Evolutionary conservation across 176 grass and related monocot species (phyloP).

Genomic region (Thalia dealbata): DNA sequence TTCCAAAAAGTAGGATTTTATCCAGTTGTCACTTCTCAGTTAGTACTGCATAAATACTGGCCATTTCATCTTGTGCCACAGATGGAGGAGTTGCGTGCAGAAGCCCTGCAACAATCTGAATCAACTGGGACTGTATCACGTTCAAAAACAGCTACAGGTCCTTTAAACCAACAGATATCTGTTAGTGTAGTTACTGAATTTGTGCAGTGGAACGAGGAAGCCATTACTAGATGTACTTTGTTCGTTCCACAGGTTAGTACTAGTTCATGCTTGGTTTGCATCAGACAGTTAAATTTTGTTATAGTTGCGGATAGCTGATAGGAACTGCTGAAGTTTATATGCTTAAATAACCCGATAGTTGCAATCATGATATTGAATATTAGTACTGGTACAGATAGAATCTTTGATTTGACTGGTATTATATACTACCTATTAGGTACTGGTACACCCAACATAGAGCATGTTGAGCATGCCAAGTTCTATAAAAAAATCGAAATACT

Average conservation of each 20-base stretch:
- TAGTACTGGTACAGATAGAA: not conserved
- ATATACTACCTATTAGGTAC: not conserved
- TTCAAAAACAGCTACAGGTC: conserved; percentile 56
- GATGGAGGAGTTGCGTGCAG: conserved; percentile 77
- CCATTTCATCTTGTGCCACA: conserved; percentile 31
- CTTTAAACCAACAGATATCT: conserved; percentile 73
- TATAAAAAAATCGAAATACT: too few species aligned
- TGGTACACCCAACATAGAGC: too few species aligned
- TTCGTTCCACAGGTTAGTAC: conserved; percentile 73
- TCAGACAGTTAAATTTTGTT: not conserved
- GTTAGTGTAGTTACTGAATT: conserved; percentile 88
- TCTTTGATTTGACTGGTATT: not conserved
- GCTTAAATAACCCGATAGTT: not conserved
- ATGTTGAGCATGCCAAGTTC: too few species aligned
- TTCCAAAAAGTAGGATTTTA: not conserved
- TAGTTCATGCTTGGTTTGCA: not conserved
- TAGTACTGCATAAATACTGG: not conserved
- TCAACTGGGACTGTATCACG: conserved; percentile 81
- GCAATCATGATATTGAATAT: not conserved
- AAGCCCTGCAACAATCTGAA: conserved; percentile 74
- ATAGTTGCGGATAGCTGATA: not conserved
- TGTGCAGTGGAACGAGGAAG: conserved; percentile 97
- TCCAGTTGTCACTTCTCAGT: too few species aligned
- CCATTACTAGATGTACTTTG: conserved; percentile 85
- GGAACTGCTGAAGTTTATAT: not conserved